Evolutionary conservation across 2,329 filamentous ascomycete genomes (phyloP), one percentile per base, ranked within the genome.

Genomic region (Colletotrichum acutatum): DNA sequence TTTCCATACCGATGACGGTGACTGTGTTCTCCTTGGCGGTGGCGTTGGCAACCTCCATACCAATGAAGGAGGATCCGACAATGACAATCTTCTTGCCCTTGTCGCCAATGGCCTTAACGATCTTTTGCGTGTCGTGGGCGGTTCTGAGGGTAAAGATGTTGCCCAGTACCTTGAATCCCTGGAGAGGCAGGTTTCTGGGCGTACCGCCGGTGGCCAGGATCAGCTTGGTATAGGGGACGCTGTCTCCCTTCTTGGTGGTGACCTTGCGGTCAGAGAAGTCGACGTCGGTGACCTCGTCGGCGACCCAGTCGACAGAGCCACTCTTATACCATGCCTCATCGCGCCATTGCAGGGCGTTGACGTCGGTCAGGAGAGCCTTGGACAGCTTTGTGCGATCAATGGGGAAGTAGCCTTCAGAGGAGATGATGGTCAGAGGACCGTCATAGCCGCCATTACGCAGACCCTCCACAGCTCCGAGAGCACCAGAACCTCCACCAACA

Each of bases 371-470:
- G 14, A 99, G 87, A 0, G 96, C 95, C 84, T 99, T 99, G 79
- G 95, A 98, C 54, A 99, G 89, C 86, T 98, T 98, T 12, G 97
- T 95, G 24, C 97, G 91, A 84, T 99, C 97, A 78, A 98, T 95
- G 37, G 95, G 95, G 42, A 93, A 88, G 80, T 97, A 93, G 26
- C 94, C 93, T 82, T 99, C 97, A 75, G 90, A 92, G 14, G 94
- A 92, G 78, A 99, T 91, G 78, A 98, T 86, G 0, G 95, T 97
- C 76, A 99, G 91, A 68, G 89, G 86, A 16, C 95, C 96, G 5
- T 87, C 88, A 85, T 92, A 98, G 34, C 95, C 95, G 75, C 92
- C 91, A 75, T 93, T 93, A 56, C 96, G 92, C 19, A 99, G 89
- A 14, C 91, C 93, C 80, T 98, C 95, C 57, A 98, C 86, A 5